Conservation (phyloP, 2,329 filamentous ascomycete species). For the Nannizzia gypsea region DNA sequence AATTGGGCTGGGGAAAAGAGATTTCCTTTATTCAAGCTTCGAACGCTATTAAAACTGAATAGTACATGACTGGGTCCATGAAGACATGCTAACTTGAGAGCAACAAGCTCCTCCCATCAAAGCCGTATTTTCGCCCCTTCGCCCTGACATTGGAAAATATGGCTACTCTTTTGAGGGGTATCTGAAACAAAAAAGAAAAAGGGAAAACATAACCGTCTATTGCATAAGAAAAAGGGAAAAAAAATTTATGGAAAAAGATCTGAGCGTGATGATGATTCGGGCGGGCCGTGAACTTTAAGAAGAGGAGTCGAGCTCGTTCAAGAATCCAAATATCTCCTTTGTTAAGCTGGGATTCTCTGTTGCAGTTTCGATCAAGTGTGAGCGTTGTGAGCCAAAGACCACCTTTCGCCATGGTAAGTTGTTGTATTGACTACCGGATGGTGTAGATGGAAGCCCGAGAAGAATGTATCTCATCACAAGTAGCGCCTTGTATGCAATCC, state of each 20-base stretch:
- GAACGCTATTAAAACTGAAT: not conserved
- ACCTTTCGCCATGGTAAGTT: slow-evolving; percentile 30
- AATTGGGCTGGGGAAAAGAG: not conserved
- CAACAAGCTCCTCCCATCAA: not conserved
- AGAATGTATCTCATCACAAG: slow-evolving; percentile 38
- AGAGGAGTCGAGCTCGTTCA: slow-evolving; percentile 25
- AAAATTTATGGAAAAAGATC: not conserved
- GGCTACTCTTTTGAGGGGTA: not conserved
- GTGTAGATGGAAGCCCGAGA: slow-evolving; percentile 14
- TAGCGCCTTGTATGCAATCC: slow-evolving; percentile 37
- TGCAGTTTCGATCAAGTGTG: slow-evolving; percentile 29
- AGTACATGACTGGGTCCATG: not conserved
- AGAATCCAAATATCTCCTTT: slow-evolving; percentile 32
- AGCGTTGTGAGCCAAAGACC: slow-evolving; percentile 29
- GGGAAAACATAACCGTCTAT: not conserved
- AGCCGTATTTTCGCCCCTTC: not conserved
- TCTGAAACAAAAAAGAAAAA: not conserved
- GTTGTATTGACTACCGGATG: slow-evolving; percentile 19
- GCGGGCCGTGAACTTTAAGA: not conserved
- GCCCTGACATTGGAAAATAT: not conserved
- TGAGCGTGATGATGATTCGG: not conserved
- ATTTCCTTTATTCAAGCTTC: not conserved
- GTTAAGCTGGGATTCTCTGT: slow-evolving; percentile 32
- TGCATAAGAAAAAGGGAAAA: not conserved
- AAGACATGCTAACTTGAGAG: not conserved